Percentiles rank a stretch among this genome's conserved stretches.
phyloP scores from a whole-genome alignment of 148 eudicot genomes.

The Drosera capensis region DNA sequence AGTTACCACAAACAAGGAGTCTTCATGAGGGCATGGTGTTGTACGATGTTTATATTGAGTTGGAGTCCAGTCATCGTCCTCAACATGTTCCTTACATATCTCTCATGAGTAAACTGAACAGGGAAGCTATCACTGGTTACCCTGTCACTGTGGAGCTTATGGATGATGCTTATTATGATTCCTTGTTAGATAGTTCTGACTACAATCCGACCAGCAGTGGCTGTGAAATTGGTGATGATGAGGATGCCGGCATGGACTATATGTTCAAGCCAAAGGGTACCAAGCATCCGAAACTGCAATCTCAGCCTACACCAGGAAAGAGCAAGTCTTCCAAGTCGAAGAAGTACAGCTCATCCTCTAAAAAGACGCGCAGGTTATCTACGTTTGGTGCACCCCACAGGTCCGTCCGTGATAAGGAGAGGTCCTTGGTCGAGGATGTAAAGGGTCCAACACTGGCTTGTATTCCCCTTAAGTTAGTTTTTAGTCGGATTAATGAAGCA shows the following conservation, averaged over 20 bases:
- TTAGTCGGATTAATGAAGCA: conserved; percentile 59
- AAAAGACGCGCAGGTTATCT: conserved; percentile 66
- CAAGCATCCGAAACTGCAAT: conserved; percentile 17
- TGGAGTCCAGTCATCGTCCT: conserved; percentile 36
- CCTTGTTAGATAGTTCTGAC: conserved; percentile 12
- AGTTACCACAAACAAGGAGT: conserved; percentile 19
- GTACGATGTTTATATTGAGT: conserved; percentile 48
- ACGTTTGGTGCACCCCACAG: conserved; percentile 37
- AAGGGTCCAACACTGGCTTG: conserved; percentile 54
- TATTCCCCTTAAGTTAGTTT: conserved; percentile 63
- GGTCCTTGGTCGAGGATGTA: conserved; percentile 25
- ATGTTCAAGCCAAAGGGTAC: conserved; percentile 7
- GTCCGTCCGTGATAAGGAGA: conserved; percentile 14
- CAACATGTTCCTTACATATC: conserved; percentile 72
- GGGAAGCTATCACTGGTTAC: conserved; percentile 59
- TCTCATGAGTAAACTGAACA: conserved; percentile 54
- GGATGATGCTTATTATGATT: conserved; percentile 45
- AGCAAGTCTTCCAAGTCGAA: conserved; percentile 27
- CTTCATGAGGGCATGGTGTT: conserved; percentile 12
- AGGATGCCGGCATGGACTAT: background rate
- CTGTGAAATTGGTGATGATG: conserved; percentile 22
- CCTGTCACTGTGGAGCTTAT: conserved; percentile 50
- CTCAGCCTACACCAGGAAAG: conserved; percentile 12
- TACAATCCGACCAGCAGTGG: conserved; percentile 24
- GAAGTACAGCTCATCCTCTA: conserved; percentile 28